Conservation (phyloP, 2,329 filamentous ascomycete species). For the Penicillium polonicum region DNA sequence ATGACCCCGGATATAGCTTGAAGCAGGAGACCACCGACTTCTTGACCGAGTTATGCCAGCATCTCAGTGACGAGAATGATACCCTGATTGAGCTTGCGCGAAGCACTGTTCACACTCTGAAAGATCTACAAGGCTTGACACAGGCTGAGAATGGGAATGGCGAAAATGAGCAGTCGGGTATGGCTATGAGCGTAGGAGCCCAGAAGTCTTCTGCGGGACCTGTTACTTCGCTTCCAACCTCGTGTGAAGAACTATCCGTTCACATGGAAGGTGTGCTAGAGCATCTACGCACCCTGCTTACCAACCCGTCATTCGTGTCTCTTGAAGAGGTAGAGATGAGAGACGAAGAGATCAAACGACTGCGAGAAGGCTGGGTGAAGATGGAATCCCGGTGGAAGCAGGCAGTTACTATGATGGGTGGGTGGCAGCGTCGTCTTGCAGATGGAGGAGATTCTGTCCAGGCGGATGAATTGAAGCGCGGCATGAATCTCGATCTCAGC, state of each 20-base stretch:
- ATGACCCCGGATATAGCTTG: slow-evolving; percentile 64
- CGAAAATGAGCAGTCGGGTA: slow-evolving; percentile 33
- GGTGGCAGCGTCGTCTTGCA: slow-evolving; percentile 79
- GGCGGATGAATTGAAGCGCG: slow-evolving; percentile 44
- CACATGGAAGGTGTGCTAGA: slow-evolving; percentile 77
- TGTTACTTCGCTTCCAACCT: slow-evolving; percentile 52
- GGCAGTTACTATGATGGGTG: slow-evolving; percentile 84
- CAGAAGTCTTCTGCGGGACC: slow-evolving; percentile 26
- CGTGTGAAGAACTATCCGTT: slow-evolving; percentile 66
- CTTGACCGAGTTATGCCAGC: slow-evolving; percentile 77
- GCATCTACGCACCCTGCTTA: slow-evolving; percentile 79
- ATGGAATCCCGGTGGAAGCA: slow-evolving; percentile 92
- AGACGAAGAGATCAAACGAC: slow-evolving; percentile 81
- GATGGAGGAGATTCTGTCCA: slow-evolving; percentile 44
- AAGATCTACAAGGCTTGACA: slow-evolving; percentile 55
- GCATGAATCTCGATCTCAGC: slow-evolving; percentile 44
- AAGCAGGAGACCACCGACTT: slow-evolving; percentile 89
- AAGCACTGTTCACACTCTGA: slow-evolving; percentile 68
- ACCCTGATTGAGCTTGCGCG: slow-evolving; percentile 69
- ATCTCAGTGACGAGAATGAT: slow-evolving; percentile 90
- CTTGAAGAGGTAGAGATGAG: slow-evolving; percentile 91
- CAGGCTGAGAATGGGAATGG: slow-evolving; percentile 31
- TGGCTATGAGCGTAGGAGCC: slow-evolving; percentile 22
- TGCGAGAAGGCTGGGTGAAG: slow-evolving; percentile 85
- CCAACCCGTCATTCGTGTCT: slow-evolving; percentile 93